Base-by-base conservation (phyloP, 352 stramenopile species). In the Phytophthora parvispora region DNA sequence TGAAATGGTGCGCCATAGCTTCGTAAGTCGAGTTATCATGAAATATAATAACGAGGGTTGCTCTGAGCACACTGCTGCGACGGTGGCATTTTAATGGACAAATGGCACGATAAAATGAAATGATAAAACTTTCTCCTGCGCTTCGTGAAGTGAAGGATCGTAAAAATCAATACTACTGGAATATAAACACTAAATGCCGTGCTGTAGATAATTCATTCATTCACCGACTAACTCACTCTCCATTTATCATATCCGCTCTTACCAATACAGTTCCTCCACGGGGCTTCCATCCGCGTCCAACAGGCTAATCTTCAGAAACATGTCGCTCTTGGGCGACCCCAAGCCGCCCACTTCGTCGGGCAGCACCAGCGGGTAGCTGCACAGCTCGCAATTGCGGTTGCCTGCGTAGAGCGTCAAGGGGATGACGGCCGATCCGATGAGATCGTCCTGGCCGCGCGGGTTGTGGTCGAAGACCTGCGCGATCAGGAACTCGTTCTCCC, bases 371-470 rank as follows among this genome's bases (percentile, higher is more conserved):
- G 85, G 85, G 67, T 91, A 93, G 64, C 80, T 86, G 71, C 86
- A 93, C 49, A 89, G 72, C 50, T 91, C 83, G 49, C 73, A 77
- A 60, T 93, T 85, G 27, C 85, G 73, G 15, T 76, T 74, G 57
- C 85, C 85, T 7, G 83, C 80, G 67, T 84, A 93, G 18, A 93
- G 80, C 58, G 81, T 76, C 24, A 93, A 65, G 16, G 85, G 85
- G 43, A 93, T 85, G n/a, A 90, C 69, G 6, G 85, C 85, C 56
- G 81, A 91, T 52, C 87, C 87, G 52, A 95, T 89, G 12, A 95
- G 68, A 52, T 92, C 82, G 64, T 91, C 85, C 25, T 75, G 42
- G 8, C 53, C 75, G 22, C 81, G 76, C 28, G 60, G 70, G 52
- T 86, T 81, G 67, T 83, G 75, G 73, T 95, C 87, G 67, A 80